Percentiles rank a stretch among this genome's conserved stretches.
phyloP scores from a whole-genome alignment of 176 grass and related monocot genomes.

The Chloris gayana region DNA sequence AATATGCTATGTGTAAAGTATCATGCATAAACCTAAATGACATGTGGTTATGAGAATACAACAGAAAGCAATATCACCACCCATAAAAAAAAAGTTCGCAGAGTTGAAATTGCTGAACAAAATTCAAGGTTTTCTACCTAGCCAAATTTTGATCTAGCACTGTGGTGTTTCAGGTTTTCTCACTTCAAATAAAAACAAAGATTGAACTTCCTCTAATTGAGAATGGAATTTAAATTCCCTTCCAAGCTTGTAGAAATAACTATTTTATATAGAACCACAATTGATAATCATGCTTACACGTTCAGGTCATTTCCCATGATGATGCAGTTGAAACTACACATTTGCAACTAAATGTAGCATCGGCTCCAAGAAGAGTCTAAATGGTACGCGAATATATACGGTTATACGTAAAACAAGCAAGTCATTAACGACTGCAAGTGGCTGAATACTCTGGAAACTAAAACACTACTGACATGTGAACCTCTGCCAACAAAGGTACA shows the following conservation, averaged over 20 bases:
- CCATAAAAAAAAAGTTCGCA: background rate
- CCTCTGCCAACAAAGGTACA: slow-evolving; percentile 9
- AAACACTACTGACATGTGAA: background rate
- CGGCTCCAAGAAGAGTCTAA: background rate
- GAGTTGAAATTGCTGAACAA: background rate
- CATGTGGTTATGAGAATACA: slow-evolving; percentile 17
- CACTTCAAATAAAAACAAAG: background rate
- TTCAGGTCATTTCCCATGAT: background rate
- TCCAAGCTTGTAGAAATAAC: slow-evolving; percentile 4
- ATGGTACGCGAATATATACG: slow-evolving; percentile 24
- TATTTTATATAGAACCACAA: background rate
- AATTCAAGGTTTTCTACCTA: too few species aligned
- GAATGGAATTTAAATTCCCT: slow-evolving; percentile 1
- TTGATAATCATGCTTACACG: slow-evolving; percentile 17
- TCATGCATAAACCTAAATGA: slow-evolving; percentile 29
- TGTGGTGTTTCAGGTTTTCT: slow-evolving; percentile 9
- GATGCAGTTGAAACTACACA: background rate
- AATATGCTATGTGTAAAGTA: slow-evolving; percentile 43
- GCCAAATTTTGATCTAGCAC: too few species aligned
- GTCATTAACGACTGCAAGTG: slow-evolving; percentile 15
- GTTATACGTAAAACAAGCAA: slow-evolving; percentile 25
- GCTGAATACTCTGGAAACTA: slow-evolving; percentile 17
- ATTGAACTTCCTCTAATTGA: background rate
- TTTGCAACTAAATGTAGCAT: slow-evolving; percentile 22
- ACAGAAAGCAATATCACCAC: background rate